phyloP scores from a whole-genome alignment of 345 rosid genomes.

The Cochlearia excelsa region DNA sequence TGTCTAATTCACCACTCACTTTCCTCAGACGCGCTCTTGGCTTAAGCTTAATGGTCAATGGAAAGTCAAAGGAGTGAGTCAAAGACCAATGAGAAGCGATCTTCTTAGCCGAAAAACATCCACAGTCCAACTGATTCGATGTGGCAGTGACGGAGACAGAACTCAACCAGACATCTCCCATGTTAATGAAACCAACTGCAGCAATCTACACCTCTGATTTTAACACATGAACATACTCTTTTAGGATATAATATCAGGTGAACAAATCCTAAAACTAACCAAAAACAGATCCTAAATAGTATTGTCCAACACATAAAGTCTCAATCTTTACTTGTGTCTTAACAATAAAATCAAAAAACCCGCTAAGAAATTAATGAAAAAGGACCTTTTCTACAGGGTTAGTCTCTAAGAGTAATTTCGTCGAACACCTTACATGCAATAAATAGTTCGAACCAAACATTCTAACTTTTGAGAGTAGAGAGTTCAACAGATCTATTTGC shows the following conservation, averaged over 20 bases:
- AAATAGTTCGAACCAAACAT: too few species aligned
- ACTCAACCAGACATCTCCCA: slow-evolving; percentile 38
- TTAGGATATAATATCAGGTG: slow-evolving; percentile 8
- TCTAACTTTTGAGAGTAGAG: too few species aligned
- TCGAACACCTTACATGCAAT: too few species aligned
- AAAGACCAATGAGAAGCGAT: slow-evolving; percentile 6
- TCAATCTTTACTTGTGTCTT: too few species aligned
- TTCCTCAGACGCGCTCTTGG: background rate
- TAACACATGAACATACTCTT: slow-evolving; percentile 1
- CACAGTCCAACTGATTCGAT: slow-evolving; percentile 31
- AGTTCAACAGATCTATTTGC: too few species aligned
- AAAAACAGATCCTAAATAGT: too few species aligned
- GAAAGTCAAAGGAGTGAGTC: slow-evolving; percentile 19
- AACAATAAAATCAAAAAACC: too few species aligned
- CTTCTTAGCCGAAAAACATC: slow-evolving; percentile 9
- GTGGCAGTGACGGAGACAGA: slow-evolving; percentile 28
- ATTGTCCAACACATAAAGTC: too few species aligned
- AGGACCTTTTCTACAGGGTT: too few species aligned
- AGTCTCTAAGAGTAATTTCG: too few species aligned
- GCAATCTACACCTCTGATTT: slow-evolving; percentile 15
- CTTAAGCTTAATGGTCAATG: slow-evolving; percentile 29
- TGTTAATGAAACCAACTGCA: slow-evolving; percentile 10
- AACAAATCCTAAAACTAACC: too few species aligned
- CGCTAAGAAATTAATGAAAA: too few species aligned
- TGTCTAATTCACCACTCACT: slow-evolving; percentile 11